Evolutionary conservation across 1,284 basidiomycete species (phyloP), one percentile per base, ranked within the genome.

Genomic region (Naganishia liquefaciens): DNA sequence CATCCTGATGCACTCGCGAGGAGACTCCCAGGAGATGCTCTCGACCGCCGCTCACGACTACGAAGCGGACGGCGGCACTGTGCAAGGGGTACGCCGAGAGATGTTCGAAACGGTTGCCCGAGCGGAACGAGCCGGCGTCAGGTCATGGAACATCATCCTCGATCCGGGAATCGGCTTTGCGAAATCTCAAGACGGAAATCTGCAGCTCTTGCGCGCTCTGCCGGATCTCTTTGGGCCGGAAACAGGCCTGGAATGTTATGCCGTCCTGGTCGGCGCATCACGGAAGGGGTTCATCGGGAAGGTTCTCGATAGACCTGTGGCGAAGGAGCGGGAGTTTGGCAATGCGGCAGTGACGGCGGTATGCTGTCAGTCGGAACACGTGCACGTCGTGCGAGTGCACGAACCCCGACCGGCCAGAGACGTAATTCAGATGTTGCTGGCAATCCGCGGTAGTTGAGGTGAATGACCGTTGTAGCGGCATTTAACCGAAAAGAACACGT

Each of bases 111-210:
- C 87, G 69, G 85, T 96, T 0, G 81, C 86, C 4, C 72, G 75
- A 1, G 88, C 93, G 15, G 82, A 95, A n/a, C 81, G 82, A 17
- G 88, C 88, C 0, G 92, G 93, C 9, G 80, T 99, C 5, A 83
- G 90, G 62, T 79, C 91, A 37, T 99, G 95, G 95, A 85, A 92
- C 70, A 86, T 98, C 64, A 84, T 98, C 58, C 82, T 91, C 15
- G 96, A 98, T 78, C 93, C 95, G 0, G 95, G 96, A 0, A 81
- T 99, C 57, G 95, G 96, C 6, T 99, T 98, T 75, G 95, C 94
- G 74, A 99, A 99, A 79, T 85, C 86, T 0, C 76, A 87, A 1
- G 82, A 87, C 23, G 91, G 85, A 3, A 95, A 96, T 77, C 70
- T 95, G 27, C 81, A 82, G 64, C 74, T 96, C 5, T 77, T 96